Evolutionary conservation across 1,139 yeast species (phyloP), one percentile per base, ranked within the genome.

Genomic region (Saccharomyces hybrid): DNA sequence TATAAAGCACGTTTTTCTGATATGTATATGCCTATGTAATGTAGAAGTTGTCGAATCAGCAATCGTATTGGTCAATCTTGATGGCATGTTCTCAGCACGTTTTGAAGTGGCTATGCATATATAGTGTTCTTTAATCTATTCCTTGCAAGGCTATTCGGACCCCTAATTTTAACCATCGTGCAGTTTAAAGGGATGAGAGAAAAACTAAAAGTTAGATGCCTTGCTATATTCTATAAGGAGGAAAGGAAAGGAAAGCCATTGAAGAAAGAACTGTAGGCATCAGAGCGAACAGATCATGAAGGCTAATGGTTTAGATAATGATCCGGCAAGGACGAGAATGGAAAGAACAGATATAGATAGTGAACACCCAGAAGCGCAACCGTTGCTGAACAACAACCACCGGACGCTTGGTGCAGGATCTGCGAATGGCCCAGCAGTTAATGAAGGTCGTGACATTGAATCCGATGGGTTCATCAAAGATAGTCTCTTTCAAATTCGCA

Each of bases 401-500:
- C 16, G 44, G 25, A 38, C 44, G 3, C 44, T 38, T 29, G 54
- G 41, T 11, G 52, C 46, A 4, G 48, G 41, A 5, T 53, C 41
- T 5, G 13, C 44, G 5, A 38, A 38, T n/a, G 25, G 25, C 19
- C 44, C 44, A 11, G 9, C 25, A 16, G 25, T 38, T n/a, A 14
- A 38, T 5, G 44, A 38, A 8, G 5, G 44, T 38, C 44, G 26
- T 14, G 48, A 50, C 31, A 49, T 53, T 8, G 60, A 58, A 23
- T 32, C 59, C 23, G 65, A 61, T 44, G 48, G 55, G 26, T 54
- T 57, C 28, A 55, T 61, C 2, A 60, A 58, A 16, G 55, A 56
- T 23, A 58, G 53, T 27, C 49, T 60, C 7, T 61, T 52, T 42
- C 52, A 53, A 27, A 55, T 60, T 27, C 64, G 65, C 44, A 58